Evolutionary conservation across 495 filamentous ascomycete genomes (phyloP), one percentile per base, ranked within the genome.

Genomic region (Neurospora terricola): DNA sequence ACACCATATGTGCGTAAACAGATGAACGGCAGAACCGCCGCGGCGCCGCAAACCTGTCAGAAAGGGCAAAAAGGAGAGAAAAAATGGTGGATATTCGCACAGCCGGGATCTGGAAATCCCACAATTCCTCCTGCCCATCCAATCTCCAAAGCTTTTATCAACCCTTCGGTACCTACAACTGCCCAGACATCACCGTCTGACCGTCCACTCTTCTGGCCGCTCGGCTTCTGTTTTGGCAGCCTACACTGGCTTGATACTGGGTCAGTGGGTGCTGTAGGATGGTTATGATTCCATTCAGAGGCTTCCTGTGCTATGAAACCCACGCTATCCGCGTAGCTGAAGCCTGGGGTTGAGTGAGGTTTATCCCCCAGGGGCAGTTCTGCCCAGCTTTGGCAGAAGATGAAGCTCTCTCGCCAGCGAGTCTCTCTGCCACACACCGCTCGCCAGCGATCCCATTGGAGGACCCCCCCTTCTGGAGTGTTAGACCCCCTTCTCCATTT

Each of bases 1-100:
- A 80, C 78, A 73, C 62, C 72, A 78, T 74, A 34, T 66, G 54
- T 66, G 54, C 54, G 80, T 81, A 78, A 80, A 81, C 79, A 81
- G 74, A 76, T 62, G 54, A 30, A 62, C 54, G 23, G 48, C 21
- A 59, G 48, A 62, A 62, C 54, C 48, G 21, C 21, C 48, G 48
- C 48, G 48, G 48, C 48, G 48, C 48, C 54, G 54, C 54, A 66
- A 66, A 34, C 54, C 54, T 27, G 27, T 27, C 54, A 66, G 54
- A 36, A 66, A 34, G 54, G 54, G 54, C 54, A 62, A 62, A 34
- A 66, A 66, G 30, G 27, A 66, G 14, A 66, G 23, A 8, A 34
- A 66, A 66, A 66, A 66, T 66, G 54, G 54, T 36, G 54, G 54
- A 18, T 66, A 66, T 66, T 66, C 14, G 54, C 54, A 66, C 54